Evolutionary conservation across 371 early-diverging fungal species (phyloP).

Genomic region (Actinomucor elegans): DNA sequence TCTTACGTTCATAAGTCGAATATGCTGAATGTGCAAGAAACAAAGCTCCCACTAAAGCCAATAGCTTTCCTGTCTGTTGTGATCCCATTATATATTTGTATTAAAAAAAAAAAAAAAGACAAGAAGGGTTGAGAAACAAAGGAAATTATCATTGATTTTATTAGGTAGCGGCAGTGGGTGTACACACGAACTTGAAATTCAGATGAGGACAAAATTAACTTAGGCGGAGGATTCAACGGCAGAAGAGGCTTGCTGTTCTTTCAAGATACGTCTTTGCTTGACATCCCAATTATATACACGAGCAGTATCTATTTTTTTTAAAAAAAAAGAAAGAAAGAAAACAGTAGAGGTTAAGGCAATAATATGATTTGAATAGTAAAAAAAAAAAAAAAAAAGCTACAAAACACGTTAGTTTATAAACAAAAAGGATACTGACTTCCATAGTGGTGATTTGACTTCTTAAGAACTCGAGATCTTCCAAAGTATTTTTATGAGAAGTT

Average conservation of each 20-base stretch:
- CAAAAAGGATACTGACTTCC: conserved; percentile 88
- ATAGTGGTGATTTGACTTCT: conserved; percentile 96
- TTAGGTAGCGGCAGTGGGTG: too few relatives aligned
- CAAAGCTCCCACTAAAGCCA: conserved; percentile 54
- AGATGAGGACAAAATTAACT: too few relatives aligned
- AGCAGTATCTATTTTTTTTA: conserved; percentile 74
- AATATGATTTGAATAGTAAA: neutral
- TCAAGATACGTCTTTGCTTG: conserved; percentile 68
- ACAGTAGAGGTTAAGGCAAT: conserved; percentile 7
- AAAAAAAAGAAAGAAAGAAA: conserved; percentile 9
- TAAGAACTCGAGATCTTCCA: conserved; percentile 92
- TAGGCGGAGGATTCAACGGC: conserved; percentile 14
- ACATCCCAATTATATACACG: conserved; percentile 98
- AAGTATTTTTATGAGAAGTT: conserved; percentile 65
- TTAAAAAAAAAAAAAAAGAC: neutral
- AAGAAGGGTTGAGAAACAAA: neutral
- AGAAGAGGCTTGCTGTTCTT: conserved; percentile 40
- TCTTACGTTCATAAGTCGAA: conserved; percentile 71
- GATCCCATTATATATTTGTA: conserved; percentile 14
- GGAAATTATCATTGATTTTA: conserved; percentile 1
- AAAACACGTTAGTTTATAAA: neutral
- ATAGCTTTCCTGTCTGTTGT: conserved; percentile 42
- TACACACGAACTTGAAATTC: too few relatives aligned
- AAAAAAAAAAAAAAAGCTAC: conserved; percentile 2
- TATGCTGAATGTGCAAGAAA: conserved; percentile 65